Conservation (phyloP, 768 basidiomycete species). For the Flagelloscypha sp. region DNA sequence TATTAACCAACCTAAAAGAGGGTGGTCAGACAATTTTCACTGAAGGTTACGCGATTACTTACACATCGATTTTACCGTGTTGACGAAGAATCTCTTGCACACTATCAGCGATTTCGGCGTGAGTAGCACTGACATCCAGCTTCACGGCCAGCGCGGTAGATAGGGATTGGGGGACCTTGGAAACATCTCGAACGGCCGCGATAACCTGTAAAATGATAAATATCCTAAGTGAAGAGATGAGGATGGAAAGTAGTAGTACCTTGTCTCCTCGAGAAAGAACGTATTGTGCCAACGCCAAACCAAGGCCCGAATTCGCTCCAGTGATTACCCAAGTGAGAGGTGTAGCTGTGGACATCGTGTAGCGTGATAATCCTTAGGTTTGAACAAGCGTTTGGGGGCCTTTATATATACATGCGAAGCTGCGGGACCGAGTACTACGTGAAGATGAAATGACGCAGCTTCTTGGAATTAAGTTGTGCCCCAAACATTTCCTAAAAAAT, state of each 20-base stretch:
- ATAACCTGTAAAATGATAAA: constrained; percentile 4
- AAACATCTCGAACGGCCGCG: constrained; percentile 6
- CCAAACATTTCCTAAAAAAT: too few relatives aligned
- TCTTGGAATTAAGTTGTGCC: too few relatives aligned
- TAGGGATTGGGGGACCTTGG: constrained; percentile 7
- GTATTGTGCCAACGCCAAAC: constrained; percentile 16
- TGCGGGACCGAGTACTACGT: too few relatives aligned
- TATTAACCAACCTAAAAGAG: too few relatives aligned
- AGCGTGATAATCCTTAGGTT: too few relatives aligned
- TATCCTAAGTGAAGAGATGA: too few relatives aligned
- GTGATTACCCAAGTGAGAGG: constrained; percentile 18
- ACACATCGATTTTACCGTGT: constrained; percentile 2
- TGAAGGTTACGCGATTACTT: constrained; percentile 5
- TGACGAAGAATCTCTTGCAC: too few relatives aligned
- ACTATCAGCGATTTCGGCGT: constrained; percentile 9
- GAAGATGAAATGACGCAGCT: too few relatives aligned
- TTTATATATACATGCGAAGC: too few relatives aligned
- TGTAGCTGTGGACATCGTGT: too few relatives aligned
- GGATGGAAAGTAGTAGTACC: constrained; percentile 7
- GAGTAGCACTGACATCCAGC: constrained; percentile 9
- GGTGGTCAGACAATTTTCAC: too few relatives aligned
- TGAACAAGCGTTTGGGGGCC: too few relatives aligned
- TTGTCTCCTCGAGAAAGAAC: constrained; percentile 18
- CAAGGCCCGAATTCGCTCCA: constrained; percentile 19
- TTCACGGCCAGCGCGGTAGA: constrained; percentile 4